Evolutionary conservation across 2,329 filamentous ascomycete genomes (phyloP).

Genomic region (Graphilbum ipis-grandicollis): DNA sequence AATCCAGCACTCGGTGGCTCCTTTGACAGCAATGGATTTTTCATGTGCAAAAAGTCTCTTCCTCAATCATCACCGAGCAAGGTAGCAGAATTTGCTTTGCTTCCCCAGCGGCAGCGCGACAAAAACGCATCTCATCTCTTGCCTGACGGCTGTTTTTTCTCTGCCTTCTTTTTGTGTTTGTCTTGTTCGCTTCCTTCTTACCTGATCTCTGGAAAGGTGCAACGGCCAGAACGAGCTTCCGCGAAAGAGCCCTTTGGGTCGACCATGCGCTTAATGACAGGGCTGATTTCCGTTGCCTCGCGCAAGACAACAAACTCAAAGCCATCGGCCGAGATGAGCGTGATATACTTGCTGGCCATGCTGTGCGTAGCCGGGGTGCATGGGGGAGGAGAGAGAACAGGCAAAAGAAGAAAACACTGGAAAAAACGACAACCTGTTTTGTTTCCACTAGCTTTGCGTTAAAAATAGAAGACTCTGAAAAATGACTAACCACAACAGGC

Average conservation of each 20-base stretch:
- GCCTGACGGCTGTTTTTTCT: no score
- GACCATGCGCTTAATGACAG: slow-evolving; percentile 58
- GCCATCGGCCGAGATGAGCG: slow-evolving; percentile 57
- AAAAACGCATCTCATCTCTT: slow-evolving; percentile 1
- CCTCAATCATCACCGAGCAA: slow-evolving; percentile 15
- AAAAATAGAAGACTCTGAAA: no score
- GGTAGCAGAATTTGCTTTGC: background rate
- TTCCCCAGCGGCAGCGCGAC: background rate
- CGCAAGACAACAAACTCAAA: slow-evolving; percentile 62
- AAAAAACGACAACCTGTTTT: no score
- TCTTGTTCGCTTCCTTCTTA: slow-evolving; percentile 23
- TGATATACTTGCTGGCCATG: slow-evolving; percentile 48
- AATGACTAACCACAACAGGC: no score
- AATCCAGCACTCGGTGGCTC: slow-evolving; percentile 6
- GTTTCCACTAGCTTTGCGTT: no score
- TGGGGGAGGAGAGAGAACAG: background rate
- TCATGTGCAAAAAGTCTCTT: no score
- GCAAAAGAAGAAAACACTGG: background rate
- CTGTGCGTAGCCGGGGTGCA: background rate
- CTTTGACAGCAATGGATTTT: slow-evolving; percentile 4
- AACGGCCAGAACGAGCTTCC: slow-evolving; percentile 47
- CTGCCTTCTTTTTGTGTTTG: no score
- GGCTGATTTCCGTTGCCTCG: slow-evolving; percentile 51
- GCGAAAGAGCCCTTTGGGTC: slow-evolving; percentile 49
- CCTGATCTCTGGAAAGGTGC: slow-evolving; percentile 58